A percentile compares a stretch with the other conserved stretches of the same genome.
Evolutionary conservation across 768 basidiomycete genomes (phyloP).

Genomic region (Cystoderma amianthinum): DNA sequence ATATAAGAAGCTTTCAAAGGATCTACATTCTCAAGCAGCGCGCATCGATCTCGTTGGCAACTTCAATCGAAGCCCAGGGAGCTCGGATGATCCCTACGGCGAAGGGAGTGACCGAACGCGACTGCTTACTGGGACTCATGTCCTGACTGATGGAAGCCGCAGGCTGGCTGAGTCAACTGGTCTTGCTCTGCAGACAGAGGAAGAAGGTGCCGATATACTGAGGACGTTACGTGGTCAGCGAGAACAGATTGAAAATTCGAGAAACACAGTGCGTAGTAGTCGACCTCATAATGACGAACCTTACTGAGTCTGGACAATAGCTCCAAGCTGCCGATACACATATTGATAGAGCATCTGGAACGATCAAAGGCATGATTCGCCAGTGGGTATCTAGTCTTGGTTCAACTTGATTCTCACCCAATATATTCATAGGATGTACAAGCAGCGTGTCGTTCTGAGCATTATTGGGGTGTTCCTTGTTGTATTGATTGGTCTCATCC

Average conservation of each 20-base stretch:
- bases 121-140: conserved; percentile 64
- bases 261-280: conserved; percentile 60
- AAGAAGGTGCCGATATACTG: conserved; percentile 85
- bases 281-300: background rate
- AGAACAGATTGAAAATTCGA: conserved; percentile 85
- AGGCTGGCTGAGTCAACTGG: conserved; percentile 75
- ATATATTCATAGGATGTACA: conserved; percentile 66
- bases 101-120: conserved; percentile 61
- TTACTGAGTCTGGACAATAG: conserved; percentile 25
- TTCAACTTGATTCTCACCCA: background rate
- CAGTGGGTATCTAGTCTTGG: conserved; percentile 49
- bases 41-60: conserved; percentile 55
- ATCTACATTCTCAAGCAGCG: conserved; percentile 56
- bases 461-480: conserved; percentile 76
- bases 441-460: conserved; percentile 75
- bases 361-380: conserved; percentile 87
- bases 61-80: conserved; percentile 9
- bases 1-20: conserved; percentile 74
- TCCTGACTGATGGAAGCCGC: conserved; percentile 67
- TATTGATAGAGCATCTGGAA: conserved; percentile 84
- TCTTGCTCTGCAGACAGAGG: conserved; percentile 89
- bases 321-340: conserved; percentile 74
- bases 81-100: conserved; percentile 71
- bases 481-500: conserved; percentile 62
- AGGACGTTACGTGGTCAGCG: conserved; percentile 73